A percentile compares a stretch with the other conserved stretches of the same genome.
Conservation (phyloP, 2,329 filamentous ascomycete genomes). For the Epichloe sibirici region DNA sequence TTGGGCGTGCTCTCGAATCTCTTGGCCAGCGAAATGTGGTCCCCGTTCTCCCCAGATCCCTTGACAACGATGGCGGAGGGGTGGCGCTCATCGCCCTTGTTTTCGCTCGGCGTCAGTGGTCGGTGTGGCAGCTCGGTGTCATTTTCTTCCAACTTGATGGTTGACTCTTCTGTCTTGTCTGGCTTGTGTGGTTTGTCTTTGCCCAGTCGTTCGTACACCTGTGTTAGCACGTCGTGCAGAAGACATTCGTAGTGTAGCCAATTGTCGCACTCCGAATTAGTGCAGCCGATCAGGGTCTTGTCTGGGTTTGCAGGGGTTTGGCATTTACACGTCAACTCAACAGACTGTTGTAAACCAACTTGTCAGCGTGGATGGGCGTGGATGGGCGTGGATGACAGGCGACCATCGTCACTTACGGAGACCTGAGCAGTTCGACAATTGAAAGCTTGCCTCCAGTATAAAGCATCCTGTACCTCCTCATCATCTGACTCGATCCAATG, state of each 20-base stretch:
- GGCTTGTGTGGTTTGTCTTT: conserved; percentile 41
- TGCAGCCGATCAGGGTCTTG: conserved; percentile 46
- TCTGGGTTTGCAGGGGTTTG: conserved; percentile 50
- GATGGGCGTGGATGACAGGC: no score
- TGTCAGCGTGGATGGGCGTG: not conserved
- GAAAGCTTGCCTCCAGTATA: conserved; percentile 55
- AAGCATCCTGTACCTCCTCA: conserved; percentile 43
- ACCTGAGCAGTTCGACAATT: conserved; percentile 45
- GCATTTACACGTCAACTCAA: conserved; percentile 46
- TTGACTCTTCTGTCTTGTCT: conserved; percentile 26
- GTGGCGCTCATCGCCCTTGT: conserved; percentile 32
- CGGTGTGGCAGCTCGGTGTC: conserved; percentile 21
- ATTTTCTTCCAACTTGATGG: conserved; percentile 20
- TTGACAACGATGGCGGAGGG: conserved; percentile 42
- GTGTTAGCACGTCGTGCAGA: conserved; percentile 39
- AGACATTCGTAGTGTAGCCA: conserved; percentile 56
- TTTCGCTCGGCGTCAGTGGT: conserved; percentile 40
- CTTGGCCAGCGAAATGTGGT: conserved; percentile 26
- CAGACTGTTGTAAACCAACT: conserved; percentile 27
- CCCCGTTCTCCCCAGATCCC: conserved; percentile 30
- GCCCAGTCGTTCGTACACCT: conserved; percentile 38
- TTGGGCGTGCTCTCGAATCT: conserved; percentile 17
- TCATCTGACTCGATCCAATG: conserved; percentile 61
- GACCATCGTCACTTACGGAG: conserved; percentile 34
- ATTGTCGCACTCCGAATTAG: conserved; percentile 38